These are phyloP conservation scores for Aspergillus proliferans DNA, from an alignment of 2,329 filamentous ascomycete genomes.

Conservation along the genomic window DNA sequence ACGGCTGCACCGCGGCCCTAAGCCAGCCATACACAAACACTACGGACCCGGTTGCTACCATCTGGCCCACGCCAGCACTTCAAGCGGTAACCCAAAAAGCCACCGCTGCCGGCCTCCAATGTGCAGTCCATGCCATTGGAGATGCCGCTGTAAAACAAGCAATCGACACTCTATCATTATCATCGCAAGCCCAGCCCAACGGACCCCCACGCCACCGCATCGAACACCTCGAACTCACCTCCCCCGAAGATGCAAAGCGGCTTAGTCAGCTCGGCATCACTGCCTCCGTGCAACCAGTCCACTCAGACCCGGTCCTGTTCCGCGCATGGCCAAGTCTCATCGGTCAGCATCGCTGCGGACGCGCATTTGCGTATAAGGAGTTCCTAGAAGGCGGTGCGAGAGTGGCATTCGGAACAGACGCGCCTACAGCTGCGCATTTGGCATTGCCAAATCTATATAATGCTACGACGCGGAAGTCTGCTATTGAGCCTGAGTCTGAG, in stretches of 20 bases:
- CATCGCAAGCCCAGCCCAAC: constrained; percentile 13
- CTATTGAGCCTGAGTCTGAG: constrained; percentile 33
- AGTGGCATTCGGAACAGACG: constrained; percentile 45
- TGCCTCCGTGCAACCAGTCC: constrained; percentile 35
- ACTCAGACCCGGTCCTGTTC: constrained; percentile 40
- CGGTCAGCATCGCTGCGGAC: constrained; percentile 39
- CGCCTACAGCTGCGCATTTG: constrained; percentile 43
- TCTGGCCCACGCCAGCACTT: constrained; percentile 42
- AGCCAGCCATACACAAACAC: constrained; percentile 42
- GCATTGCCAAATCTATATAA: constrained; percentile 45
- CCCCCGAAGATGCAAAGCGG: constrained; percentile 43
- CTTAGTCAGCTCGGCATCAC: constrained; percentile 43
- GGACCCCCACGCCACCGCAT: constrained; percentile 42
- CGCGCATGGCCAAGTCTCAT: constrained; percentile 44
- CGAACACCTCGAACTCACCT: constrained; percentile 47
- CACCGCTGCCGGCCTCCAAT: constrained; percentile 40
- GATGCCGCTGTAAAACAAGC: constrained; percentile 42
- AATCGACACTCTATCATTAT: constrained; percentile 35
- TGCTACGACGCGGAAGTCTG: constrained; percentile 44
- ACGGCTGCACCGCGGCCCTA: constrained; percentile 47
- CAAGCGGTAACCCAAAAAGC: constrained; percentile 40
- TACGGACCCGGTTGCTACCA: constrained; percentile 36
- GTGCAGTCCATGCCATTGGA: constrained; percentile 49
- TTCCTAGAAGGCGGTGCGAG: constrained; percentile 42
- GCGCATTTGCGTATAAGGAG: constrained; percentile 48